These are phyloP conservation scores for Colletotrichum tamarilloi DNA, from an alignment of 2,329 filamentous ascomycete genomes.

Conservation along the genomic window DNA sequence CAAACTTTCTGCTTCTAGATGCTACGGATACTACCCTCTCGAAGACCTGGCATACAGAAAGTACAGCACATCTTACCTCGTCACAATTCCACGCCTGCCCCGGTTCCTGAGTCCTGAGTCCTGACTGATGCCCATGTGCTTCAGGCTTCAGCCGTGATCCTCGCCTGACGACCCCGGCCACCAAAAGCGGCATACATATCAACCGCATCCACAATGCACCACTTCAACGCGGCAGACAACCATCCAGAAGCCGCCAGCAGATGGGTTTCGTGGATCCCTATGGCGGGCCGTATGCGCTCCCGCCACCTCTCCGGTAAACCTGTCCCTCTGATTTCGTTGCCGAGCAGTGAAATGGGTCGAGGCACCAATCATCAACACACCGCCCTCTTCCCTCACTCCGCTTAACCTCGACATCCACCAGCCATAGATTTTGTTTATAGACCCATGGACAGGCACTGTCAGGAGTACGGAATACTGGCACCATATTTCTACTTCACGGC, in stretches of 20 bases:
- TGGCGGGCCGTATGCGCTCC: conserved; percentile 24
- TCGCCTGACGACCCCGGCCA: conserved; percentile 24
- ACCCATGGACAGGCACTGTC: neutral
- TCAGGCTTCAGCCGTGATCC: conserved; percentile 9
- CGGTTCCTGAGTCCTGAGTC: neutral
- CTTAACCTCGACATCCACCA: neutral
- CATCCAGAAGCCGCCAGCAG: conserved; percentile 16
- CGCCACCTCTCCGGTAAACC: conserved; percentile 20
- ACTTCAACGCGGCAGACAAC: neutral
- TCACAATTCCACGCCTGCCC: conserved; percentile 4
- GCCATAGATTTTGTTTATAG: neutral
- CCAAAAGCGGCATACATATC: conserved; percentile 18
- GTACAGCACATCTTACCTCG: conserved; percentile 1
- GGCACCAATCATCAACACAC: conserved; percentile 21
- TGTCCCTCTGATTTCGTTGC: neutral
- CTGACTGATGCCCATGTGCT: conserved; percentile 9
- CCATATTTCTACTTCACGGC: neutral
- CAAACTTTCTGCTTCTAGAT: neutral
- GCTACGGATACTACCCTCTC: neutral
- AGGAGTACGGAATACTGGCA: neutral
- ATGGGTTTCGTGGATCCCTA: conserved; percentile 12
- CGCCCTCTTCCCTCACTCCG: conserved; percentile 11
- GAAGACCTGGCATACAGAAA: neutral
- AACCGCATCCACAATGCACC: conserved; percentile 13
- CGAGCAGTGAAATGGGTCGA: neutral